Base-by-base conservation (phyloP, 1,284 basidiomycete genomes). In the Apiotrichum akiyoshidainum region DNA sequence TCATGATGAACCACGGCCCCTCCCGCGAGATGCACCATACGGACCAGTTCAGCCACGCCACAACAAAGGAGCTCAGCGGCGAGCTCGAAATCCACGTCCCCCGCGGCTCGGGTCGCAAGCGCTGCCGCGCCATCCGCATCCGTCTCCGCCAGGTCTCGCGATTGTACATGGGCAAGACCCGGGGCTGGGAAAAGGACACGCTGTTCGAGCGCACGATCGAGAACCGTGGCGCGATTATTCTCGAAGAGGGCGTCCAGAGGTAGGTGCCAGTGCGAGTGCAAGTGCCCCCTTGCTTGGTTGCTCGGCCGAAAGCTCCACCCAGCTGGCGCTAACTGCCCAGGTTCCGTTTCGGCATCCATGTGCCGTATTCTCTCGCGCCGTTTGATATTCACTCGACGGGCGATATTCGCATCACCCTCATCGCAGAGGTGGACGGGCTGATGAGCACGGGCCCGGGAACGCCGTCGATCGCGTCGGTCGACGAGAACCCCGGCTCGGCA, bases 71-170 rank as follows among this genome's bases (percentile, higher is more conserved):
- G 56, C 54, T 69, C 13, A 47, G 45, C 1, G 70, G 70, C 16
- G 68, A 68, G 49, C 50, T 73, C 13, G 68, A 71, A 49, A 61
- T 72, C 21, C 56, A 55, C 21, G 42, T 70, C 6, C 66, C 66
- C 6, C 39, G 46, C 6, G 68, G 65, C 4, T 51, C 44, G 12
- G 69, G 69, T 4, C 47, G 59, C 31, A 39, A 55, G 17, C 50
- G 67, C 34, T 70, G 68, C 45, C 69, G 68, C 42, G 58, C 66
- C 2, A 69, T 76, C 50, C 57, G 67, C 44, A 64, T 76, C 12
- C 67, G 59, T 3, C 47, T 71, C 2, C 54, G 61, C 41, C 64
- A 63, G 13, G 49, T 60, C 19, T 54, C 52, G 14, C 55, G 58
- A 14, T 57, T 72, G 11, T 54, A 66, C 50, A 70, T 72, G 64